These are phyloP conservation scores for Saccharomycopsis sp. DNA, from an alignment of 805 yeast genomes.

Conservation along the genomic window DNA sequence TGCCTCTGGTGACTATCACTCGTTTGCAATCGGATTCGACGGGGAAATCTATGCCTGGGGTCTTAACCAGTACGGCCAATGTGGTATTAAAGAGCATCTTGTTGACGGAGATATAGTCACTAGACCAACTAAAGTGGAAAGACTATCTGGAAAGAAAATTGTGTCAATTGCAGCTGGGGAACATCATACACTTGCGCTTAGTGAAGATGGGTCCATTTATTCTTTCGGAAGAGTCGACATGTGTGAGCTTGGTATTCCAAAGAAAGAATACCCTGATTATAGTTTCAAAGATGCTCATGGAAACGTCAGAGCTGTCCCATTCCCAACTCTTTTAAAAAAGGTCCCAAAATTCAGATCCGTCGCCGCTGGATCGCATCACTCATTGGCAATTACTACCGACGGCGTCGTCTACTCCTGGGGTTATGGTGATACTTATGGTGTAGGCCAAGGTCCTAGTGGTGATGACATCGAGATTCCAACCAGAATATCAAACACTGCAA, in stretches of 20 bases:
- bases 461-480: conserved; percentile 89
- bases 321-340: conserved; percentile 61
- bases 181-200: conserved; percentile 80
- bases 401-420: conserved; percentile 96
- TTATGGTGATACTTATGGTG: conserved; percentile 93
- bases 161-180: conserved; percentile 81
- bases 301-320: conserved; percentile 76
- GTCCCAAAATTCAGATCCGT: conserved; percentile 53
- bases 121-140: conserved; percentile 67
- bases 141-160: conserved; percentile 52
- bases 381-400: conserved; percentile 74
- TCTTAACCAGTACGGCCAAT: conserved; percentile 92
- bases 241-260: conserved; percentile 82
- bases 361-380: conserved; percentile 89
- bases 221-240: conserved; percentile 91
- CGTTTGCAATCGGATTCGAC: conserved; percentile 78
- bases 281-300: conserved; percentile 77
- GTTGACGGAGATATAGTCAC: conserved; percentile 82
- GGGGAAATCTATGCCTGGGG: conserved; percentile 88
- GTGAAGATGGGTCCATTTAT: conserved; percentile 65
- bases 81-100: conserved; percentile 71
- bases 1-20: conserved; percentile 92
- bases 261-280: conserved; percentile 55
- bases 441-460: conserved; percentile 83
- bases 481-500: conserved; percentile 88